A percentile compares a stretch with the other conserved stretches of the same genome.
Conservation (phyloP, 257 asterid genomes). For the Ophiorrhiza pumila region DNA sequence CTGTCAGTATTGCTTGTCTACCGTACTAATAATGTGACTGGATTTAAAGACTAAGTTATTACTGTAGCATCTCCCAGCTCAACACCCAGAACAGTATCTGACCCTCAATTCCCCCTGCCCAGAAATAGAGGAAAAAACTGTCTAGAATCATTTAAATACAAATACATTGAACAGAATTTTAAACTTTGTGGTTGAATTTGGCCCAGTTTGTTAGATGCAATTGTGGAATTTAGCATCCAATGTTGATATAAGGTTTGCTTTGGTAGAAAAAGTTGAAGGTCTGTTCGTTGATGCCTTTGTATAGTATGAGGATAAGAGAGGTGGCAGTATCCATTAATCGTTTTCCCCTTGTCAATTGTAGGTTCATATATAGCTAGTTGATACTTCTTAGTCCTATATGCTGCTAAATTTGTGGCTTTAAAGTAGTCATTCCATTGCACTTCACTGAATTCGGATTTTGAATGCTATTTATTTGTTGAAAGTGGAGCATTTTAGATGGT, state of each 20-base stretch:
- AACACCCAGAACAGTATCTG: not conserved
- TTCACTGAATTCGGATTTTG: conserved; percentile 3
- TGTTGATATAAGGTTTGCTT: not conserved
- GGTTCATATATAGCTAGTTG: not conserved
- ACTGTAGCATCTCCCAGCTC: not conserved
- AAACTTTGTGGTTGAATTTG: conserved; percentile 1
- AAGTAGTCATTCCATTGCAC: not conserved
- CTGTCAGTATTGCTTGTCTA: not conserved
- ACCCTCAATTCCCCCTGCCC: not conserved
- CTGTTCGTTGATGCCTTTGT: conserved; percentile 1
- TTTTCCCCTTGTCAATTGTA: not conserved
- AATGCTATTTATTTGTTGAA: not conserved
- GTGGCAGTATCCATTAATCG: not conserved
- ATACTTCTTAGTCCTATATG: not conserved
- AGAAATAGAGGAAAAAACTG: not conserved
- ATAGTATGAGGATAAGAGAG: not conserved
- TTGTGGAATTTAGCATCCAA: not conserved
- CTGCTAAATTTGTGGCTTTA: not conserved
- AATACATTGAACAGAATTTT: not conserved
- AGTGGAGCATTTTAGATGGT: not conserved
- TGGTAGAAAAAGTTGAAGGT: not conserved
- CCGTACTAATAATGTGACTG: not conserved
- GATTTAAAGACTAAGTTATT: not conserved
- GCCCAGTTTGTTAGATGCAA: conserved; percentile 4
- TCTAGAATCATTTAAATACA: not conserved